Conservation (phyloP, 2,329 filamentous ascomycete species). For the Cylindrodendrum hubeiense region DNA sequence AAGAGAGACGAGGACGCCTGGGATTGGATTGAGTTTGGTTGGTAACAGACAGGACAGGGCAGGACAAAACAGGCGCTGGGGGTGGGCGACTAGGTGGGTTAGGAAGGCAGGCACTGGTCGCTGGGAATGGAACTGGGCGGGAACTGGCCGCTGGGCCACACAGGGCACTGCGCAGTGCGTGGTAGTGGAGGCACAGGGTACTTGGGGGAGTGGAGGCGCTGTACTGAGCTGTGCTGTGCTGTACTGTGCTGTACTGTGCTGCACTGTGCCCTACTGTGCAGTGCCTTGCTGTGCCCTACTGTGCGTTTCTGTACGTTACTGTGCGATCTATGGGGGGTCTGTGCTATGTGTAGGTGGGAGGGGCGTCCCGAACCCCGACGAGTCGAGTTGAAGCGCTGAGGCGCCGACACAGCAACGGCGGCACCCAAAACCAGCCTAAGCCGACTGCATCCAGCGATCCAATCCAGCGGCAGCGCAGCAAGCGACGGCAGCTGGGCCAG, state of each 20-base stretch:
- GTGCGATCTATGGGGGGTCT: neutral
- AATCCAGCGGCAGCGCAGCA: conserved; percentile 15
- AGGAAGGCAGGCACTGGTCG: conserved; percentile 29
- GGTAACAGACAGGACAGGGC: conserved; percentile 27
- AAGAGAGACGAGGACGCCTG: conserved; percentile 39
- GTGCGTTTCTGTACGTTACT: neutral
- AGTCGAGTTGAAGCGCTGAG: conserved; percentile 19
- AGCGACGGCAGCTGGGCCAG: conserved; percentile 18
- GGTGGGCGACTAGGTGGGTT: conserved; percentile 35
- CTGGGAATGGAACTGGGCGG: conserved; percentile 29
- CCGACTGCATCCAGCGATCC: conserved; percentile 28
- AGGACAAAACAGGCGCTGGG: conserved; percentile 37
- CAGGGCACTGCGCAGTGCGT: conserved; percentile 20
- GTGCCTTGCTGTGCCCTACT: neutral
- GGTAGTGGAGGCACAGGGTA: conserved; percentile 27
- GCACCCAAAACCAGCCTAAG: conserved; percentile 34
- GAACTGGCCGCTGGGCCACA: conserved; percentile 26
- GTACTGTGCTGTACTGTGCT: conserved; percentile 11
- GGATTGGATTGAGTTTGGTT: conserved; percentile 45
- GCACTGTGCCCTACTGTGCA: too few relatives aligned
- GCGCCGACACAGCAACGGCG: conserved; percentile 40
- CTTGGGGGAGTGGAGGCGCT: conserved; percentile 26
- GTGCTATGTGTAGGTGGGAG: neutral
- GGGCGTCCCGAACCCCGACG: conserved; percentile 2
- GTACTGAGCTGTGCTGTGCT: neutral